These are phyloP conservation scores for Ocimum tenuiflorum DNA, from an alignment of 257 asterid species.

Conservation along the genomic window DNA sequence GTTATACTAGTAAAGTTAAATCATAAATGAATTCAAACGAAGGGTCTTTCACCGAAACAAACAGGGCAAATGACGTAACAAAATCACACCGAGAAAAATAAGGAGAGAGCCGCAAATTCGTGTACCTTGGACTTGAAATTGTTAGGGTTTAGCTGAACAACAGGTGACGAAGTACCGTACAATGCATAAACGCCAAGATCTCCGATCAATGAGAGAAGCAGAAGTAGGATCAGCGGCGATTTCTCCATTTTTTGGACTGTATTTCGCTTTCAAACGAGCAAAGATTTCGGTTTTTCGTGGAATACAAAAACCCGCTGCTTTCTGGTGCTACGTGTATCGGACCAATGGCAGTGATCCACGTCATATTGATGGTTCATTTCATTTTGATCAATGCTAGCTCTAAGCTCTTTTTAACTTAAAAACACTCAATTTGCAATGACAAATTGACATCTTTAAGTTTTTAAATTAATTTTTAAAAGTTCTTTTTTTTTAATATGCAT, in stretches of 20 bases:
- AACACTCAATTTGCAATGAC: too few relatives aligned
- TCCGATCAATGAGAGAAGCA: conserved; percentile 31
- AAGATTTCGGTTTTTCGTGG: not conserved
- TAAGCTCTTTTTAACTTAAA: too few relatives aligned
- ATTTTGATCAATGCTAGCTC: not conserved
- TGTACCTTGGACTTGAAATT: conserved; percentile 90
- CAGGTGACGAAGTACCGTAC: conserved; percentile 83
- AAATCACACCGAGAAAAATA: not conserved
- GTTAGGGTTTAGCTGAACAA: conserved; percentile 76
- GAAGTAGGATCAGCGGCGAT: conserved; percentile 32
- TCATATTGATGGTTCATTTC: not conserved
- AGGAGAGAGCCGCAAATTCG: conserved; percentile 6
- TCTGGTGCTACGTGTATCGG: conserved; percentile 26
- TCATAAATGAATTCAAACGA: not conserved
- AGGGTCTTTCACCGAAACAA: not conserved
- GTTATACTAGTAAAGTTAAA: not conserved
- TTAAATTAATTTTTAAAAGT: too few relatives aligned
- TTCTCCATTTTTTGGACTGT: conserved; percentile 31
- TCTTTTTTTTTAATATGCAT: too few relatives aligned
- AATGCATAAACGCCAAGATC: conserved; percentile 45
- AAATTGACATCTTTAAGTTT: too few relatives aligned
- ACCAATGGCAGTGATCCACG: conserved; percentile 27
- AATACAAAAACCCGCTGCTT: conserved; percentile 8
- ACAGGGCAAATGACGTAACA: not conserved
- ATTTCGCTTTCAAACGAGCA: conserved; percentile 7